A percentile compares a stretch with the other conserved stretches of the same genome.
Conservation (phyloP, 257 asterid genomes). For the Solanum chilense region DNA sequence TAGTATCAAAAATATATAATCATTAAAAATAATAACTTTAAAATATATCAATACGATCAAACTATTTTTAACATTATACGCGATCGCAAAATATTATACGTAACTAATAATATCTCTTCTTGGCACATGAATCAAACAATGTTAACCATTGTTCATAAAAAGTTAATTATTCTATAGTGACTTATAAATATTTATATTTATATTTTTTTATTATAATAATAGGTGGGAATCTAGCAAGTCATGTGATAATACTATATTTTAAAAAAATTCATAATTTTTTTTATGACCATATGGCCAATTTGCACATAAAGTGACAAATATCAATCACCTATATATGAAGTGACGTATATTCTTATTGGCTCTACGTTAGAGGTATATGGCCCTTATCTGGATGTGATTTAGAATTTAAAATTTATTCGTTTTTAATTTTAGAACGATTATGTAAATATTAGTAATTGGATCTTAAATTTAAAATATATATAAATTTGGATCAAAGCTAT, state of each 20-base stretch:
- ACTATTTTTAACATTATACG: no score
- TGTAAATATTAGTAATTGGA: background rate
- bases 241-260: background rate
- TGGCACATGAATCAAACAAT: background rate
- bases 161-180: background rate
- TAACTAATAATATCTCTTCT: background rate
- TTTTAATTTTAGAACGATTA: rapidly evolving
- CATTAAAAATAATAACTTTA: no score
- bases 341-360: background rate
- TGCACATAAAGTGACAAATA: background rate
- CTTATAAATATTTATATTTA: background rate
- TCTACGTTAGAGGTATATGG: background rate
- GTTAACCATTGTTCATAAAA: background rate
- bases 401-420: background rate
- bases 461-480: background rate
- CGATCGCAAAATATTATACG: rapidly evolving
- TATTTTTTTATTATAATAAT: background rate
- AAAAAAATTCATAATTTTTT: background rate
- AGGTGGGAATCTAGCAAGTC: background rate
- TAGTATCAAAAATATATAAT: background rate
- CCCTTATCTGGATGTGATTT: background rate
- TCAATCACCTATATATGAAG: background rate
- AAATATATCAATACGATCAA: no score
- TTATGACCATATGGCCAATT: background rate
- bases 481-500: background rate